Base-by-base conservation (phyloP, 2,329 filamentous ascomycete genomes). In the Trichoderma polysporum region DNA sequence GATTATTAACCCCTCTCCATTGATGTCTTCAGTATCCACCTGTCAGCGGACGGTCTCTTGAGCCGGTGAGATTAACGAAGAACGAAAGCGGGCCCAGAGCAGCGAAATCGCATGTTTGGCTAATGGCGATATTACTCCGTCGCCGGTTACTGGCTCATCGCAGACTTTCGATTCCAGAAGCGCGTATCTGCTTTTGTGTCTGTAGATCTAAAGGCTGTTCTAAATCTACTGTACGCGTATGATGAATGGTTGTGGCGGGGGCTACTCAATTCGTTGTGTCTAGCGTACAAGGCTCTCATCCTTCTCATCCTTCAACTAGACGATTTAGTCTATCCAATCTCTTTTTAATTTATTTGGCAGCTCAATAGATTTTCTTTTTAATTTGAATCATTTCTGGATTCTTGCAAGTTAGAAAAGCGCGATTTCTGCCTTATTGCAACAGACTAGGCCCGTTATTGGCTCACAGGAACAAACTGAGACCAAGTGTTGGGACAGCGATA, bases 11-110 rank as follows among this genome's bases (percentile, higher is more conserved):
- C 19, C 4, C 45, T 41, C 47, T 17, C 15, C 37, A 45, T 45
- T 45, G 22, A 5, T 22, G n/a, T 22, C n/a, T 22, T 22, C 2
- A 45, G 41, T 45, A 29, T 52, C 37, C 52, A 45, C 37, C 25
- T 47, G 56, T 41, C 37, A 59, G 56, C 56, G 56, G 27, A 47
- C 37, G 25, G 60, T 63, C 35, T 59, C 56, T 47, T 47, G 56
- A 63, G 60, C 49, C 27, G 25, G 49, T 41, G 35, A 63, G 60
- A 54, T 63, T 45, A 17, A 41, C 49, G 60, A 63, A 31, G 6
- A 25, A 7, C 25, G 47, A 27, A 22, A 22, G n/a, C 22, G 59
- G 41, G 22, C 33, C 17, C 7, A 49, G 15, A 12, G n/a, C n/a
- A 52, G 41, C 22, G 47, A 62, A 41, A 31, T 59, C 22, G 35